These are phyloP conservation scores for Trypanosomatidae sp. DNA, from an alignment of 208 protist species.

Conservation along the genomic window DNA sequence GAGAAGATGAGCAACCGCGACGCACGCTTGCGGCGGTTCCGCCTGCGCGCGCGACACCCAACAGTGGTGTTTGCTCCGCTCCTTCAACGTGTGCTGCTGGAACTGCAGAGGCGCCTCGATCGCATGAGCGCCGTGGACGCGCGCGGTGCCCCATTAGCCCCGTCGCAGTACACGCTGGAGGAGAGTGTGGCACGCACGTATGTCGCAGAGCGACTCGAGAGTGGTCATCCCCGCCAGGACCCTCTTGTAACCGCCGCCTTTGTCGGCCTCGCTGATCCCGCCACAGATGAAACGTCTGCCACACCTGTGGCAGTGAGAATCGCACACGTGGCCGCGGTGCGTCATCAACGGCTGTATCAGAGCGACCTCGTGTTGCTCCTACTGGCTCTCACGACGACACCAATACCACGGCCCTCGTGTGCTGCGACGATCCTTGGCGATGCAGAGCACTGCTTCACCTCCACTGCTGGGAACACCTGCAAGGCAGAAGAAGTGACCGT, in stretches of 20 bases:
- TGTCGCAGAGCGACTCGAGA: conserved; percentile 45
- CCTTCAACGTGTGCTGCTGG: conserved; percentile 47
- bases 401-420: conserved; percentile 5
- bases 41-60: conserved; percentile 8
- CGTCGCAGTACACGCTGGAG: conserved; percentile 48
- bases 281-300: not conserved
- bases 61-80: conserved; percentile 51
- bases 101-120: conserved; percentile 61
- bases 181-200: conserved; percentile 36
- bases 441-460: not conserved
- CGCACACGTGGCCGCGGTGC: conserved; percentile 4
- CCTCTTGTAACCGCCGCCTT: conserved; percentile 61
- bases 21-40: not conserved
- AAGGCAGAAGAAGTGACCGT: conserved; percentile 6
- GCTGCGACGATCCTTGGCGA: not conserved
- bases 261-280: conserved; percentile 3
- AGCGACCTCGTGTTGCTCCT: conserved; percentile 81
- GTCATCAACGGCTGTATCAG: conserved; percentile 70
- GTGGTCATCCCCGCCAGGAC: conserved; percentile 46
- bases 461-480: not conserved
- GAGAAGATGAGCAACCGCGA: conserved; percentile 1
- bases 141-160: conserved; percentile 11
- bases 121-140: conserved; percentile 33
- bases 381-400: conserved; percentile 50
- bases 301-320: not conserved